These are phyloP conservation scores for Vitis vinifera DNA, from an alignment of 164 flowering plant species.

Conservation along the genomic window ASM3070453v1 NC_081817.1:10476001-10476500, in stretches of 20 bases:
- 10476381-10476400: background rate
- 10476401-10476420: background rate
- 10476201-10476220: background rate
- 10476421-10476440: background rate
- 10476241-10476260: conserved; percentile 99
- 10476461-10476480: background rate
- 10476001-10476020: conserved; percentile 96
- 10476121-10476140: conserved; percentile 99
- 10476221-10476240: conserved; percentile 16
- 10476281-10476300: conserved; percentile 95
- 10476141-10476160: conserved; percentile 99
- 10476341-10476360: background rate
- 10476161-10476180: conserved; percentile 21
- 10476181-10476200: background rate
- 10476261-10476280: conserved; percentile 74
- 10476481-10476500: background rate
- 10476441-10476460: background rate
- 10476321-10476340: conserved; percentile 66
- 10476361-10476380: background rate
- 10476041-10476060: conserved; percentile 95
- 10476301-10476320: conserved; percentile 94
- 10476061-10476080: conserved; percentile 92
- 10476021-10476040: conserved; percentile 97
- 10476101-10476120: conserved; percentile 95
- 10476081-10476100: conserved; percentile 93